Conservation (phyloP, 192 early-diverging fungal genomes). For the Phycomyces blakesleeanus region DNA sequence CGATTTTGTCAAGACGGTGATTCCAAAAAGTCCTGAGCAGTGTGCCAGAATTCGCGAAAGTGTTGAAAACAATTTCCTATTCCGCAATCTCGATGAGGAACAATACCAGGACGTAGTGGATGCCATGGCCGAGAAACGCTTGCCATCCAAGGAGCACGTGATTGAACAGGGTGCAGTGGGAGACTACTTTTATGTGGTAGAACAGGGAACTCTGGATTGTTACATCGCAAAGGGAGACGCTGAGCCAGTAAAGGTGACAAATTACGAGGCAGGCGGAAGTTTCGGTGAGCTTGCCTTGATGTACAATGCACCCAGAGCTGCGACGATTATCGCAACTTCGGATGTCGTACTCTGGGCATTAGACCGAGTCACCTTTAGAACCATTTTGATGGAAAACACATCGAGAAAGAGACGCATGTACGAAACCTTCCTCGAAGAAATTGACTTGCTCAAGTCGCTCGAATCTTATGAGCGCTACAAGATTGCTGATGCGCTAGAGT, state of each 20-base stretch:
- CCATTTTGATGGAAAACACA: conserved; percentile 98
- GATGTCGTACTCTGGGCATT: conserved; percentile 92
- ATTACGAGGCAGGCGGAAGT: conserved; percentile 79
- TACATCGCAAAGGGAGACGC: conserved; percentile 71
- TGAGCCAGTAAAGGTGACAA: conserved; percentile 66
- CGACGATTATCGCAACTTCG: conserved; percentile 82
- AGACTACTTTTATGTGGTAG: conserved; percentile 98
- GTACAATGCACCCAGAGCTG: conserved; percentile 98
- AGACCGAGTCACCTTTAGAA: conserved; percentile 95
- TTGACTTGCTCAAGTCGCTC: conserved; percentile 80
- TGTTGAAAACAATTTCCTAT: conserved; percentile 89
- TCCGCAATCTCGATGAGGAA: conserved; percentile 93
- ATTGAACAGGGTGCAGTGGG: conserved; percentile 95
- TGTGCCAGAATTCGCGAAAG: conserved; percentile 74
- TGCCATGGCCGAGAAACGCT: conserved; percentile 93
- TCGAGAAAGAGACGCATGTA: conserved; percentile 94
- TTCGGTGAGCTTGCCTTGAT: conserved; percentile 99
- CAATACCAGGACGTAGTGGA: conserved; percentile 92
- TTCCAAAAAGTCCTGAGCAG: conserved; percentile 89
- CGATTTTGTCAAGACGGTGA: conserved; percentile 78
- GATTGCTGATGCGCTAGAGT: conserved; percentile 96
- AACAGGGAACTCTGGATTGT: conserved; percentile 87
- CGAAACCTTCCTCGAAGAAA: conserved; percentile 91
- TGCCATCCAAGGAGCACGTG: conserved; percentile 65
- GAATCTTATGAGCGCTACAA: conserved; percentile 98